Conservation (phyloP, 768 basidiomycete genomes). For the Ramaria sp. region DNA sequence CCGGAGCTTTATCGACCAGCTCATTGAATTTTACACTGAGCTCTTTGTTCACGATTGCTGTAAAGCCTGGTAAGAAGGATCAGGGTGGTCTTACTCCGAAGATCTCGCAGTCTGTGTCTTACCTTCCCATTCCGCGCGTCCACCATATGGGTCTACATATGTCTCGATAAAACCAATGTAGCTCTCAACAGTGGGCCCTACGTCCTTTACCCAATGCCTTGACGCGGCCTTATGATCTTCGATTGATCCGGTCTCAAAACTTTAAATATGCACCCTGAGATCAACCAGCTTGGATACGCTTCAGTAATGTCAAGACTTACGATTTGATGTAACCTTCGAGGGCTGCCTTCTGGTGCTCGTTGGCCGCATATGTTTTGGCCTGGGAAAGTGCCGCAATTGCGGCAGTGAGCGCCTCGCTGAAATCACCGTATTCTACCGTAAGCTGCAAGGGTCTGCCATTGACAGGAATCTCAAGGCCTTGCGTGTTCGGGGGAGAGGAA, state of each 20-base stretch:
- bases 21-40: constrained; percentile 73
- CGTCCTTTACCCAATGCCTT: constrained; percentile 74
- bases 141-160: constrained; percentile 83
- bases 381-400: constrained; percentile 45
- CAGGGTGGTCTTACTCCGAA: background rate
- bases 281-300: background rate
- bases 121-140: constrained; percentile 93
- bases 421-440: constrained; percentile 69
- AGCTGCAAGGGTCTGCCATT: constrained; percentile 37
- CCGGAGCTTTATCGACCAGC: constrained; percentile 66
- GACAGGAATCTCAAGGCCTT: constrained; percentile 32
- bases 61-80: constrained; percentile 47
- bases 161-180: constrained; percentile 85
- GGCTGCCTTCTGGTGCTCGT: constrained; percentile 64
- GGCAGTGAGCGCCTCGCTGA: constrained; percentile 42
- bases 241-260: constrained; percentile 72
- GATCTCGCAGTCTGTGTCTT: background rate
- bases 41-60: constrained; percentile 79
- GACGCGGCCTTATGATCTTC: constrained; percentile 73
- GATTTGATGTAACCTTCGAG: constrained; percentile 71
- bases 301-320: constrained; percentile 26
- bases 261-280: constrained; percentile 18
- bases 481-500: constrained; percentile 22
- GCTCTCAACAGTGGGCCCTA: constrained; percentile 79
- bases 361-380: constrained; percentile 68